Conservation (phyloP, 2,329 filamentous ascomycete species). For the Fusarium sp. region DNA sequence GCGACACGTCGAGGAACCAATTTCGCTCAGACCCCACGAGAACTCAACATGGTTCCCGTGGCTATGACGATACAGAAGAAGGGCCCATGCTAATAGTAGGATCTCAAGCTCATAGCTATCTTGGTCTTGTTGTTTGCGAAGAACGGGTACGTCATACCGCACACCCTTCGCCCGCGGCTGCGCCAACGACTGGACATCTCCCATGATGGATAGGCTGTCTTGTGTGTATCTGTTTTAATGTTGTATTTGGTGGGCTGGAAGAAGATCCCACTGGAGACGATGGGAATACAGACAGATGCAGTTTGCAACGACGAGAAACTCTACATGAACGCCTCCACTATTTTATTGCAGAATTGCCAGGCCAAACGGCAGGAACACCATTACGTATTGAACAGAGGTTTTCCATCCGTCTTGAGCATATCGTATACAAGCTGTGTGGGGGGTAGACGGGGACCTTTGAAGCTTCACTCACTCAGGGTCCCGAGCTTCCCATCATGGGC, state of each 20-base stretch:
- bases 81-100: conserved; percentile 36
- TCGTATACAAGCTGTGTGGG: conserved; percentile 18
- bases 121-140: conserved; percentile 18
- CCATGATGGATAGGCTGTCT: conserved; percentile 15
- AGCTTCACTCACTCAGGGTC: conserved; percentile 5
- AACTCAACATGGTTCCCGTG: conserved; percentile 37
- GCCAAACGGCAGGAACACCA: conserved; percentile 24
- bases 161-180: conserved; percentile 19
- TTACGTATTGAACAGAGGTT: conserved; percentile 35
- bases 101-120: conserved; percentile 25
- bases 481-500: conserved; percentile 14
- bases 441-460: conserved; percentile 12
- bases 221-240: neutral
- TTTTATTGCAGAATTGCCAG: conserved; percentile 17
- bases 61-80: conserved; percentile 38
- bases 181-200: conserved; percentile 10
- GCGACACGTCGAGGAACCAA: conserved; percentile 13
- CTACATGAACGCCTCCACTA: conserved; percentile 35
- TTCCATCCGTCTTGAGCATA: neutral
- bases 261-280: neutral
- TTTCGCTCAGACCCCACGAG: conserved; percentile 35
- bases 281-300: conserved; percentile 18
- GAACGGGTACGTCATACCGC: conserved; percentile 33
- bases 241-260: neutral
- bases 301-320: conserved; percentile 3